Percentiles rank a stretch among this genome's conserved stretches.
Evolutionary conservation across 2,329 filamentous ascomycete species (phyloP).

Genomic region (Pseudogymnoascus sp.): DNA sequence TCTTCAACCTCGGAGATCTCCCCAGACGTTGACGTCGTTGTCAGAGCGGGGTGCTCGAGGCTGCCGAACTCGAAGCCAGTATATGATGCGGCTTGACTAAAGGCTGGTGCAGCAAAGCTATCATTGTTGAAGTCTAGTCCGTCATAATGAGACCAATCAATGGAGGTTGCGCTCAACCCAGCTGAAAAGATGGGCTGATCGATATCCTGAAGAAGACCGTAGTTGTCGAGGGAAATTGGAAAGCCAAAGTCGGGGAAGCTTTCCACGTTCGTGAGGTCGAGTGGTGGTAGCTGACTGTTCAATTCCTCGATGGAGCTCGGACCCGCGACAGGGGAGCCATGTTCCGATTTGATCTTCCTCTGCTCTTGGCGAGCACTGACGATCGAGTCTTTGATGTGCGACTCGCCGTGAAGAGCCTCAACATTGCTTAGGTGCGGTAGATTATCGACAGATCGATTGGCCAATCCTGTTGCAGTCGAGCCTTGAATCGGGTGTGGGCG

Average conservation of each 20-base stretch:
- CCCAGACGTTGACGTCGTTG: constrained; percentile 54
- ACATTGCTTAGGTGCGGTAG: constrained; percentile 35
- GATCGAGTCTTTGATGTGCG: constrained; percentile 32
- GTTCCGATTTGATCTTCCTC: constrained; percentile 53
- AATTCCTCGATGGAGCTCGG: constrained; percentile 40
- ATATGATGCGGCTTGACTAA: constrained; percentile 48
- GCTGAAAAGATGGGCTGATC: constrained; percentile 55
- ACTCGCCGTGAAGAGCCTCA: constrained; percentile 32
- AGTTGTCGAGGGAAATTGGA: constrained; percentile 42
- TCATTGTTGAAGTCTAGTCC: constrained; percentile 44
- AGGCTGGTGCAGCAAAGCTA: constrained; percentile 46
- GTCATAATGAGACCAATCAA: constrained; percentile 47
- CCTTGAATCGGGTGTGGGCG: constrained; percentile 50
- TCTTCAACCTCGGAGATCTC: constrained; percentile 63
- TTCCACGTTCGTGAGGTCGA: constrained; percentile 51
- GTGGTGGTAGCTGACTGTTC: constrained; percentile 45
- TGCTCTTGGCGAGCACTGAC: constrained; percentile 33
- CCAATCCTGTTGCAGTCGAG: constrained; percentile 41
- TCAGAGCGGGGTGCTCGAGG: constrained; percentile 48
- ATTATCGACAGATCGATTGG: constrained; percentile 40
- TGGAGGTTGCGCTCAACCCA: constrained; percentile 48
- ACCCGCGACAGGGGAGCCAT: constrained; percentile 50
- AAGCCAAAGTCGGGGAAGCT: constrained; percentile 40
- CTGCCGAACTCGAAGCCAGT: constrained; percentile 47
- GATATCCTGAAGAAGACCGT: constrained; percentile 40